phyloP scores from a whole-genome alignment of 2,329 filamentous ascomycete genomes.

The Geosmithia morbida region DNA sequence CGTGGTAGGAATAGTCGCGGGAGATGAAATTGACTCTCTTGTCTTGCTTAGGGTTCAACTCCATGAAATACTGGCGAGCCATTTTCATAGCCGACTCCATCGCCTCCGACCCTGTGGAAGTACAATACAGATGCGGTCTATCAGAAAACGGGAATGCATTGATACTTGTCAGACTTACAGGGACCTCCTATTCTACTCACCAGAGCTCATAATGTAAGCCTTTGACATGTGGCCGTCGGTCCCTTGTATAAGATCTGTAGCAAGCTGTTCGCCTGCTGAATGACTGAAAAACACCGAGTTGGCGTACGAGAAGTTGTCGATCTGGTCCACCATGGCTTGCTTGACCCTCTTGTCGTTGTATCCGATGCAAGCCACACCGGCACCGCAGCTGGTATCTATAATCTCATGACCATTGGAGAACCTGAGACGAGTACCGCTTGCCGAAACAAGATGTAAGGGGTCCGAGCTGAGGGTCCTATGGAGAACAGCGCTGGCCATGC shows the following conservation, averaged over 20 bases:
- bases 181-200: slow-evolving; percentile 7
- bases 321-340: slow-evolving; percentile 7
- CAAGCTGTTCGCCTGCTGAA: slow-evolving; percentile 7
- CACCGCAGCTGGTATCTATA: slow-evolving; percentile 5
- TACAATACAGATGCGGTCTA: not conserved
- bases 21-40: slow-evolving; percentile 51
- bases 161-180: too few relatives aligned
- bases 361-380: slow-evolving; percentile 7
- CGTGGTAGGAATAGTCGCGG: slow-evolving; percentile 55
- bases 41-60: slow-evolving; percentile 29
- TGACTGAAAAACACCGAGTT: slow-evolving; percentile 11
- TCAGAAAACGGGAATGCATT: not conserved
- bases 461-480: slow-evolving; percentile 4
- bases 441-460: slow-evolving; percentile 4
- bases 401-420: slow-evolving; percentile 6
- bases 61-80: slow-evolving; percentile 27
- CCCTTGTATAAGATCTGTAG: slow-evolving; percentile 11
- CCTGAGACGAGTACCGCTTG: slow-evolving; percentile 5
- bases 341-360: slow-evolving; percentile 7
- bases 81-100: slow-evolving; percentile 30
- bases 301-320: slow-evolving; percentile 7
- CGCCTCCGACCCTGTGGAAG: slow-evolving; percentile 31
- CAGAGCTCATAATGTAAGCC: slow-evolving; percentile 19
- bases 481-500: slow-evolving; percentile 4
- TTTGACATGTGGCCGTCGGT: slow-evolving; percentile 17